These are phyloP conservation scores for Ophiosphaerella herpotricha DNA, from an alignment of 2,329 filamentous ascomycete genomes.

Conservation along the genomic window DNA sequence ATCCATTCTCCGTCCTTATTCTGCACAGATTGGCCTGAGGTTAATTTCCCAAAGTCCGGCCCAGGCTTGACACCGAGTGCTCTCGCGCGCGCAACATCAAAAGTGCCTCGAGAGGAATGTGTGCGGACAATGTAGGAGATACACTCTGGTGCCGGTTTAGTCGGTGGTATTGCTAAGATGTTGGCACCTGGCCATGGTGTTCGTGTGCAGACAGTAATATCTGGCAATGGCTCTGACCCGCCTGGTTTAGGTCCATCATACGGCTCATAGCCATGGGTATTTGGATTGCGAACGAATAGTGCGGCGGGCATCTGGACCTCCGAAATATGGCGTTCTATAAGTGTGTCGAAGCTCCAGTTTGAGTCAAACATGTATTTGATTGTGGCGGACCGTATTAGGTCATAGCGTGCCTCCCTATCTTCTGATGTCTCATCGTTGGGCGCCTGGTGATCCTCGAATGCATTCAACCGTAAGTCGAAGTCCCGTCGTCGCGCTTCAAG, in stretches of 20 bases:
- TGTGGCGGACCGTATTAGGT: slow-evolving; percentile 62
- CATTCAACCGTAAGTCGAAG: slow-evolving; percentile 34
- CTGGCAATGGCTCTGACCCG: slow-evolving; percentile 55
- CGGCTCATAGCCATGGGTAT: slow-evolving; percentile 66
- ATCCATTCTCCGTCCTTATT: slow-evolving; percentile 70
- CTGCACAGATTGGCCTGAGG: slow-evolving; percentile 65
- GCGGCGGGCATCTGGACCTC: slow-evolving; percentile 70
- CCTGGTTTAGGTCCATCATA: slow-evolving; percentile 72
- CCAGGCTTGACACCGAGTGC: slow-evolving; percentile 67
- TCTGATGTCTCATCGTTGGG: slow-evolving; percentile 36
- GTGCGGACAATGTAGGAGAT: slow-evolving; percentile 87
- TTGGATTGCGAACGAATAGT: slow-evolving; percentile 68
- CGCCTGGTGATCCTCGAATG: slow-evolving; percentile 37
- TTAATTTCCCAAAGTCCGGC: slow-evolving; percentile 63
- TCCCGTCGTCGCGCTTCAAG: slow-evolving; percentile 24
- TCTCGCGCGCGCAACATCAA: slow-evolving; percentile 68
- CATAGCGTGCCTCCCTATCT: slow-evolving; percentile 48
- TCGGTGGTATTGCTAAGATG: slow-evolving; percentile 68
- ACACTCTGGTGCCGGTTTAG: slow-evolving; percentile 67
- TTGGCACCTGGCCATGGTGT: slow-evolving; percentile 77
- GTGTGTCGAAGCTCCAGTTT: slow-evolving; percentile 71
- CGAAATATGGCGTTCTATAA: slow-evolving; percentile 68
- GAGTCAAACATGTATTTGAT: slow-evolving; percentile 82
- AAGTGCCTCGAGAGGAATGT: slow-evolving; percentile 78
- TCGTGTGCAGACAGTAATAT: slow-evolving; percentile 73